A percentile compares a stretch with the other conserved stretches of the same genome.
Evolutionary conservation across 2,329 filamentous ascomycete genomes (phyloP).

Genomic region (Ophiostoma sp.): DNA sequence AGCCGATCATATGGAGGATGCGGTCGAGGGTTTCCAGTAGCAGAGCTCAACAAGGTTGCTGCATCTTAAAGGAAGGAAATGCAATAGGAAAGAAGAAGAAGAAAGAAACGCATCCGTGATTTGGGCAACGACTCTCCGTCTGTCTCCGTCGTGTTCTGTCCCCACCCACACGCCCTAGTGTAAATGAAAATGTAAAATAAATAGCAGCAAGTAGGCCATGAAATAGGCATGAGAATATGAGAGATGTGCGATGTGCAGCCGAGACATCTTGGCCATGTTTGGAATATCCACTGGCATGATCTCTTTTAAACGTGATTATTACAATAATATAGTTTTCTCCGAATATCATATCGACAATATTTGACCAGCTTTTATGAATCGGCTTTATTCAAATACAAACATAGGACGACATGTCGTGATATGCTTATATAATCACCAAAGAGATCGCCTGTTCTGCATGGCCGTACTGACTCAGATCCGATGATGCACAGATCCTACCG

Average conservation of each 20-base stretch:
- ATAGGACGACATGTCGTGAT: neutral
- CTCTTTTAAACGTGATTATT: neutral
- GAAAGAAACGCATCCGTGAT: too few species aligned
- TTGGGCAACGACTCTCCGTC: too few species aligned
- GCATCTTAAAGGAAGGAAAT: too few species aligned
- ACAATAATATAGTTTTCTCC: too few species aligned
- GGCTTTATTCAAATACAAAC: neutral
- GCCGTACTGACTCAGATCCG: neutral
- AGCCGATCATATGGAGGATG: too few species aligned
- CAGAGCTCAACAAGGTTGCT: neutral
- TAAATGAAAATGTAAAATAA: neutral
- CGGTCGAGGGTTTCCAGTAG: too few species aligned
- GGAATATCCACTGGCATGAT: neutral
- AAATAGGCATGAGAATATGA: neutral
- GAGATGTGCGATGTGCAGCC: neutral
- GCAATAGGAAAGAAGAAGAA: too few species aligned
- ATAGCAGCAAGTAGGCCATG: neutral
- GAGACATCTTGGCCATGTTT: neutral
- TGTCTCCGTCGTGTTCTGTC: too few species aligned
- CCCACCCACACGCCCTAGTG: too few species aligned
- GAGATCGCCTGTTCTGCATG: neutral
- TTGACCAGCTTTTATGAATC: too few species aligned
- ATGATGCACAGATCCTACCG: slow-evolving; percentile 14
- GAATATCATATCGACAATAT: neutral
- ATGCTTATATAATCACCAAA: neutral